Evolutionary conservation across 2,329 filamentous ascomycete genomes (phyloP).

Genomic region (Cercospora berteroae): DNA sequence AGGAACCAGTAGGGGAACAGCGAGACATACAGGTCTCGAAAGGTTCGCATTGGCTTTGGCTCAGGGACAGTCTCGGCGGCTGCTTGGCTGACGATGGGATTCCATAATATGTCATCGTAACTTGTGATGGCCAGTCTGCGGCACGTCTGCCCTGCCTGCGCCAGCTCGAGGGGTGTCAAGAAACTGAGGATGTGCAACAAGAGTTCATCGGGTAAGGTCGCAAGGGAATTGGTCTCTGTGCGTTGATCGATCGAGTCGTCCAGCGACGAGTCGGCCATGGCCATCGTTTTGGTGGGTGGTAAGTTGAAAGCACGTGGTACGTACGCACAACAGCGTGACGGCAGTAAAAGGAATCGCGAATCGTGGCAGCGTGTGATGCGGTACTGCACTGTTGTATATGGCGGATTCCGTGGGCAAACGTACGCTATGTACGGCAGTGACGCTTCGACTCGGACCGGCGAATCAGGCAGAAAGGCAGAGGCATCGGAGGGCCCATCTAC

Average conservation of each 20-base stretch:
- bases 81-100: conserved; percentile 64
- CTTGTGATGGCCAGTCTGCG: conserved; percentile 58
- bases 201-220: neutral
- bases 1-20: conserved; percentile 86
- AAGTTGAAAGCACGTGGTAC: neutral
- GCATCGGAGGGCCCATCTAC: neutral
- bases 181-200: conserved; percentile 59
- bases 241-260: neutral
- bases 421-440: neutral
- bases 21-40: conserved; percentile 67
- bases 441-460: neutral
- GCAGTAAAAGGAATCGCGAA: neutral
- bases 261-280: neutral
- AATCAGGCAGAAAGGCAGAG: neutral
- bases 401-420: neutral
- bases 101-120: conserved; percentile 68
- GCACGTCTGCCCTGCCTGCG: conserved; percentile 60
- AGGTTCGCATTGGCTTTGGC: conserved; percentile 61
- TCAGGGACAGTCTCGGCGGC: conserved; percentile 58
- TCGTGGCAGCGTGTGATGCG: neutral
- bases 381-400: neutral
- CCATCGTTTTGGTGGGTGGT: neutral
- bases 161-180: conserved; percentile 64
- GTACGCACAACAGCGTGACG: neutral
- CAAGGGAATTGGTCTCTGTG: neutral